A percentile compares a stretch with the other conserved stretches of the same genome.
phyloP scores from a whole-genome alignment of 176 grass and related monocot genomes.

The Oryza punctata region DNA sequence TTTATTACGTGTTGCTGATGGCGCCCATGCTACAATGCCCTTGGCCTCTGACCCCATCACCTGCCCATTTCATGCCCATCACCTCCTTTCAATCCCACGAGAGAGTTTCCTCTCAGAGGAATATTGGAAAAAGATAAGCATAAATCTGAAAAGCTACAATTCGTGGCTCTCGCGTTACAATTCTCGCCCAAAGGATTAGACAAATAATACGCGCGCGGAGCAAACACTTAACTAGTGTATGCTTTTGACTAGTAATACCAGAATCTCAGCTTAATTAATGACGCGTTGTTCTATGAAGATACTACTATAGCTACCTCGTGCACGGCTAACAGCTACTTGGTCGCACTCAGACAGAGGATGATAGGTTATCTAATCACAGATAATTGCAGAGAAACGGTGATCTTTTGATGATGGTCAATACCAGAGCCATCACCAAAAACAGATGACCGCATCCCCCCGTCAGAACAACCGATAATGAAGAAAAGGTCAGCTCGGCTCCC shows the following conservation, averaged over 20 bases:
- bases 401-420: not conserved
- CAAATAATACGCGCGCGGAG: not conserved
- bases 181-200: not conserved
- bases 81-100: conserved; percentile 16
- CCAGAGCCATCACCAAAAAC: not conserved
- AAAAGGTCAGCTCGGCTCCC: not conserved
- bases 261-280: not conserved
- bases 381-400: not conserved
- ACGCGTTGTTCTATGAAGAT: not conserved
- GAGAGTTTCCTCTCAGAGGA: conserved; percentile 20
- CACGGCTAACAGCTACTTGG: not conserved
- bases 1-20: conserved; percentile 23
- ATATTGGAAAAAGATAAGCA: not conserved
- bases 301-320: not conserved
- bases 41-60: conserved; percentile 11
- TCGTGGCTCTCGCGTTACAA: not conserved
- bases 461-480: not conserved
- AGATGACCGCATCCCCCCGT: not conserved
- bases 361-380: not conserved
- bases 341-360: not conserved
- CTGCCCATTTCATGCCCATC: conserved; percentile 49
- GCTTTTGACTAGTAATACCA: not conserved
- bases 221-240: not conserved
- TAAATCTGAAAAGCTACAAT: not conserved
- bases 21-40: conserved; percentile 38